A percentile compares a stretch with the other conserved stretches of the same genome.
Conservation (phyloP, 768 basidiomycete genomes). For the Tricholoma sp. region DNA sequence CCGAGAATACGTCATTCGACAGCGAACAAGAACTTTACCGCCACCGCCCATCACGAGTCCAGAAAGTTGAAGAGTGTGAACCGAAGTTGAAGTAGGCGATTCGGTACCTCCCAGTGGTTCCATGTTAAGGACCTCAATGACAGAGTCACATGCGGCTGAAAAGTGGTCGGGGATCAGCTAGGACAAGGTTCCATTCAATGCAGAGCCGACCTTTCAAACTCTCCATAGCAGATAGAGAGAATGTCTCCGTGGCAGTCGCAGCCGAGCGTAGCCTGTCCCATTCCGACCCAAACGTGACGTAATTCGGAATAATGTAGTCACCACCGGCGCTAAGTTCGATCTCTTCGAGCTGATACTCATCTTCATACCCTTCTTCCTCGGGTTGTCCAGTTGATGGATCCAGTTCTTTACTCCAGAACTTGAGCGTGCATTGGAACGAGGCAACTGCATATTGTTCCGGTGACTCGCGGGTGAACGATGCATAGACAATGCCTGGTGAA, state of each 20-base stretch:
- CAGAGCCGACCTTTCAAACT: constrained; percentile 78
- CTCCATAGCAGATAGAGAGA: constrained; percentile 87
- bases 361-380: constrained; percentile 98
- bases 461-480: constrained; percentile 82
- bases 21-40: constrained; percentile 92
- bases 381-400: constrained; percentile 94
- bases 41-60: constrained; percentile 89
- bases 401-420: constrained; percentile 95
- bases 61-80: constrained; percentile 92
- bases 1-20: constrained; percentile 91
- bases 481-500: constrained; percentile 86
- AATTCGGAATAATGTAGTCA: constrained; percentile 95
- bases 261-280: constrained; percentile 89
- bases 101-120: constrained; percentile 93
- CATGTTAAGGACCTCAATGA: constrained; percentile 96
- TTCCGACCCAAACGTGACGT: constrained; percentile 86
- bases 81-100: constrained; percentile 69
- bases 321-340: constrained; percentile 88
- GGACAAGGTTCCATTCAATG: constrained; percentile 1
- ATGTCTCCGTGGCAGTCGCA: constrained; percentile 84
- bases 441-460: constrained; percentile 75
- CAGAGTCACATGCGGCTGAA: constrained; percentile 91
- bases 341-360: constrained; percentile 97
- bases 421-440: constrained; percentile 87
- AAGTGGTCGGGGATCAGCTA: constrained; percentile 14